Base-by-base conservation (phyloP, 129 eudicot genomes). In the Glebionis coronaria region DNA sequence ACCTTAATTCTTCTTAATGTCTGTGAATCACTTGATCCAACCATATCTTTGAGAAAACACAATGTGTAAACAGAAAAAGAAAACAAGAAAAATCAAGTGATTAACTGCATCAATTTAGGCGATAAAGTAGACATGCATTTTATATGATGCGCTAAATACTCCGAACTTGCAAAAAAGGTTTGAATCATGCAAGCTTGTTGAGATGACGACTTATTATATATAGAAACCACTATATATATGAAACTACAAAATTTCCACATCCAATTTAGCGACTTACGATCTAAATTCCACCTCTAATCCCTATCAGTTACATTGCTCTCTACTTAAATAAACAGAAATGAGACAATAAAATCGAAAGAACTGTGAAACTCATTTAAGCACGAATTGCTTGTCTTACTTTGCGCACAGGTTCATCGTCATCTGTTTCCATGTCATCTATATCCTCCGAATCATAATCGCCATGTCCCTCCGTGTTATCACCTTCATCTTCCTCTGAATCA, bases 391-490 rank as follows among this genome's bases (percentile, higher is more conserved):
- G 35, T 23, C 27, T 68, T 23, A 60, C 74, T 61, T 61, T 75
- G 50, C 63, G 68, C 20, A 60, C 27, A n/a, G 74, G 69, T 47
- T 68, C 80, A 4, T 42, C 77, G 16, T 73, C 71, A 2, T 73
- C 65, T 29, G 28, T 4, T 55, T 63, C 77, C 54, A 63, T 2
- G 70, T 72, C 69, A 60, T 47, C 55, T 59, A 71, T 28, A 73
- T 73, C 79, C 45, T 75, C 80, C 11, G 80, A 59, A 75, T 75
- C 80, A 51, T 75, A 75, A 55, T 61, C 80, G 8, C 57, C 19
- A 14, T 54, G 64, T 73, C 49, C 63, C 8, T 68, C 70, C 35
- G 18, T 47, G 4, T 60, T 68, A 27, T 12, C 70, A 68, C 63
- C 70, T 15, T 68, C 80, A 38, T 75, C 79, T 59, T 75, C 74